Conservation (phyloP, 2,329 filamentous ascomycete genomes). For the Fusarium sp. region DNA sequence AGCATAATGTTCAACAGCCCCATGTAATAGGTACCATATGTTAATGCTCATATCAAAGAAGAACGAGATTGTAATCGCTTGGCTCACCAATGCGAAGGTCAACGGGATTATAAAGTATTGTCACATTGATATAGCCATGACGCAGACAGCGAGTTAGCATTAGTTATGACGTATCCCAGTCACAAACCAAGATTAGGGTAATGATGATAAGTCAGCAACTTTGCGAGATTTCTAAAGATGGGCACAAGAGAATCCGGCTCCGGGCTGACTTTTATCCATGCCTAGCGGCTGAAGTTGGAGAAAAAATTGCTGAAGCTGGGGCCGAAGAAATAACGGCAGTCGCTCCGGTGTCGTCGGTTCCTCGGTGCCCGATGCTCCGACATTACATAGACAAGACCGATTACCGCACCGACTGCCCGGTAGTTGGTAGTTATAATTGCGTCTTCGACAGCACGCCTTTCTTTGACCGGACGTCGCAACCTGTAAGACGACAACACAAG, state of each 20-base stretch:
- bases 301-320: constrained; percentile 20
- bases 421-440: neutral
- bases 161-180: constrained; percentile 26
- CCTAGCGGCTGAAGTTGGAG: neutral
- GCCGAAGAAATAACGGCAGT: constrained; percentile 28
- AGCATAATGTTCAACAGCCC: neutral
- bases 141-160: constrained; percentile 13
- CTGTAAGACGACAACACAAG: constrained; percentile 3
- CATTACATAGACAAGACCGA: constrained; percentile 20
- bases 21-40: neutral
- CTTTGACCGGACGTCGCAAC: neutral
- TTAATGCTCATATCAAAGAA: neutral
- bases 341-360: constrained; percentile 24
- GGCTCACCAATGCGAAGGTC: neutral
- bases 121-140: constrained; percentile 29
- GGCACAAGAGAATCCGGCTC: neutral
- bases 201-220: constrained; percentile 20
- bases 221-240: neutral
- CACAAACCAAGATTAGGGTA: constrained; percentile 1
- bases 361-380: constrained; percentile 42
- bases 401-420: constrained; percentile 33
- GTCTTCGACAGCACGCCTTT: constrained; percentile 9
- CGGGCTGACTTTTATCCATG: constrained; percentile 30
- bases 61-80: neutral
- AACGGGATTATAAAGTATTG: constrained; percentile 6